Evolutionary conservation across 495 filamentous ascomycete genomes (phyloP).

Genomic region (Hypoxylon fuscum): DNA sequence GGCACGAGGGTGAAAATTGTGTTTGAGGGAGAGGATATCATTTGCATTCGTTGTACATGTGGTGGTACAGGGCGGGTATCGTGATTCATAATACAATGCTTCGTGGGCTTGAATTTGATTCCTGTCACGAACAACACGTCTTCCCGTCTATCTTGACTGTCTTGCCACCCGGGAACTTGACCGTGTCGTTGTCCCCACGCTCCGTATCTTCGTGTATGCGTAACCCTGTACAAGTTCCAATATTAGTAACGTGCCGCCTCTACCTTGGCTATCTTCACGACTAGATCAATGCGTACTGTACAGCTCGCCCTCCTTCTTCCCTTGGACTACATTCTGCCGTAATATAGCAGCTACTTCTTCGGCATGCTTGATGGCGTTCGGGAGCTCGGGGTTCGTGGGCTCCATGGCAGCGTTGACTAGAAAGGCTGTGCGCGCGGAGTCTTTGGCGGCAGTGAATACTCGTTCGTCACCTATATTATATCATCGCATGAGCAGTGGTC

Average conservation of each 20-base stretch:
- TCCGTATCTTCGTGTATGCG: constrained; percentile 91
- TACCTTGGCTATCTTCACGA: constrained; percentile 9
- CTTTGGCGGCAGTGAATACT: constrained; percentile 73
- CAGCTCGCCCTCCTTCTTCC: constrained; percentile 66
- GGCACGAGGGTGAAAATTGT: constrained; percentile 52
- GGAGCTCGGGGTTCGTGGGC: constrained; percentile 59
- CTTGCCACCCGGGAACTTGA: constrained; percentile 66
- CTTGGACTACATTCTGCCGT: constrained; percentile 88
- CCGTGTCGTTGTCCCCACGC: constrained; percentile 87
- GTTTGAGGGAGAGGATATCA: constrained; percentile 43
- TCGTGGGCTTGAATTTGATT: constrained; percentile 46
- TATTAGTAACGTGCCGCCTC: constrained; percentile 1
- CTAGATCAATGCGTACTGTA: constrained; percentile 66
- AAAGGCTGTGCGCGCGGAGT: constrained; percentile 76
- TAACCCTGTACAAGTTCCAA: constrained; percentile 66
- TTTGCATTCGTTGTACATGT: constrained; percentile 21
- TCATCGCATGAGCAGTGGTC: neutral
- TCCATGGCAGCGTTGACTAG: constrained; percentile 66
- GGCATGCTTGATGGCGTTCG: constrained; percentile 72
- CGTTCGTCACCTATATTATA: constrained; percentile 67
- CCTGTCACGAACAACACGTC: constrained; percentile 53
- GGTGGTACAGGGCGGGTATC: constrained; percentile 42
- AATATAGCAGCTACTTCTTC: constrained; percentile 84
- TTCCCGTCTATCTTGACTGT: constrained; percentile 56
- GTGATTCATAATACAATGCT: constrained; percentile 44